Evolutionary conservation across 495 filamentous ascomycete species (phyloP), one percentile per base, ranked within the genome.

Genomic region (Penicillium soppii): DNA sequence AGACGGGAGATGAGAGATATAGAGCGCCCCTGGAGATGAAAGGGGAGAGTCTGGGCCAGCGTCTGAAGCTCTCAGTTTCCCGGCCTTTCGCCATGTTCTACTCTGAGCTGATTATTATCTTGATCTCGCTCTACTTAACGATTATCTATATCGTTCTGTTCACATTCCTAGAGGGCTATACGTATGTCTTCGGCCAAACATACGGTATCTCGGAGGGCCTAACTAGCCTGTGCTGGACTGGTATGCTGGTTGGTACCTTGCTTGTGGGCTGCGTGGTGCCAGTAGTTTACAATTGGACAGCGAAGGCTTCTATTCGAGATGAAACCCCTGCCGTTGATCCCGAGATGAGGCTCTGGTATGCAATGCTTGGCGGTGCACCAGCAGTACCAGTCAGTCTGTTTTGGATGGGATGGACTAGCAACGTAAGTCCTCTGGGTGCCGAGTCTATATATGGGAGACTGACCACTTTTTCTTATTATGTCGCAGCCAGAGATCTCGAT

Each of bases 91-190:
- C 62, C 9, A 44, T 72, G 17, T 62, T 58, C 12, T 47, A 53
- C 26, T 52, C 46, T 4, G 75, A 79, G 46, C 66, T 68, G 2
- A 74, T 82, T 43, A 69, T 79, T 43, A 66, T 73, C 15, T 61
- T 73, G 0, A 57, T 85, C 7, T 72, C 76, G 1, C 53, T 80
- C 0, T 87, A 85, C 56, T 61, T 86, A 17, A 75, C 77, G 0
- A 57, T 85, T 3, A 66, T 87, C 26, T 87, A 85, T 50, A 75
- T 82, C 44, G 68, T 87, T 7, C 71, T 86, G 0, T 87, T 86
- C 61, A 78, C 79, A 5, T 85, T 85, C 58, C 62, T 84, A 10
- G 72, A 77, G 26, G 83, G 81, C 4, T 88, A 84, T 59, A 71
- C 71, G 2, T 82, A 74, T 56, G 75, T 88, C 52, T 89, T 85